phyloP scores from a whole-genome alignment of 768 basidiomycete genomes.

The Mycena epipterygia region DNA sequence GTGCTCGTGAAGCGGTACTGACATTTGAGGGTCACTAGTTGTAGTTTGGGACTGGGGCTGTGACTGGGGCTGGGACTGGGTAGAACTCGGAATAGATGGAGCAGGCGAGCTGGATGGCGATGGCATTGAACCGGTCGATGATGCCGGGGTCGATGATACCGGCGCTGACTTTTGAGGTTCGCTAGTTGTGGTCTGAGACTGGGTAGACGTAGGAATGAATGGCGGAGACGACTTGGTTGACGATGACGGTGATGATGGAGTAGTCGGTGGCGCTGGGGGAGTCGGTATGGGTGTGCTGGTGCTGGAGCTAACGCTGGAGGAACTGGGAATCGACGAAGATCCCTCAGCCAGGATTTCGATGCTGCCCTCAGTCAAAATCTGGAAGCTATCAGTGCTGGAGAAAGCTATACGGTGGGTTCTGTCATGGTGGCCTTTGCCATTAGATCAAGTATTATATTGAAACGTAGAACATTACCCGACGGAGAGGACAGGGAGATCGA shows the following conservation, averaged over 20 bases:
- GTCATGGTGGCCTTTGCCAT: neutral
- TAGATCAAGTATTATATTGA: neutral
- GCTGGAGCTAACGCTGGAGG: too few relatives aligned
- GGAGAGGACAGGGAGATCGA: neutral
- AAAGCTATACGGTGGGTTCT: slow-evolving; percentile 21
- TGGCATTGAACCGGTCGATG: too few relatives aligned
- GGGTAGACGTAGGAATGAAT: neutral
- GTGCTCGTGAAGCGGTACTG: too few relatives aligned
- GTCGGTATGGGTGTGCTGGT: neutral
- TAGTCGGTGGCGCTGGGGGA: neutral
- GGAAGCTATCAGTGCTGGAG: neutral
- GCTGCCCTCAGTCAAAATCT: neutral
- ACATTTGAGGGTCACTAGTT: too few relatives aligned
- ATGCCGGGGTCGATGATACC: too few relatives aligned
- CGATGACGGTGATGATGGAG: neutral
- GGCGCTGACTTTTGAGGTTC: slow-evolving; percentile 10
- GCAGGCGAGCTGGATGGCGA: too few relatives aligned
- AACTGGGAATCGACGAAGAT: too few relatives aligned
- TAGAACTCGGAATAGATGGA: too few relatives aligned
- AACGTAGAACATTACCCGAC: neutral
- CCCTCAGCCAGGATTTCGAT: neutral
- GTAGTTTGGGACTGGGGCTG: too few relatives aligned
- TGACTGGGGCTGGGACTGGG: too few relatives aligned
- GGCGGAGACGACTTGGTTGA: neutral
- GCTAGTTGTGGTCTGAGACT: neutral